Evolutionary conservation across 139 green algal genomes (phyloP), one percentile per base, ranked within the genome.

Genomic region (Coelastrella sp.): DNA sequence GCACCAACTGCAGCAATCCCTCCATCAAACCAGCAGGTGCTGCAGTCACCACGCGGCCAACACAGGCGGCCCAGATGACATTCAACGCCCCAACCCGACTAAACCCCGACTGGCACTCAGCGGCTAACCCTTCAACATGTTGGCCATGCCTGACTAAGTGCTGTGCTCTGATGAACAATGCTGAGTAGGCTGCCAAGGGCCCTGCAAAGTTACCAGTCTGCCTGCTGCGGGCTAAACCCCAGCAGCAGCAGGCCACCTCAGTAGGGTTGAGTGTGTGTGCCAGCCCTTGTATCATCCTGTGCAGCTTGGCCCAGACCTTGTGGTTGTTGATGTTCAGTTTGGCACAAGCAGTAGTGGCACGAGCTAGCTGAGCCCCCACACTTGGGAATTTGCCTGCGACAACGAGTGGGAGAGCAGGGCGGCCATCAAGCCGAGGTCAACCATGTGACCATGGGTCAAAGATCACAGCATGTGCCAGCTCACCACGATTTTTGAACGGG

Each of bases 221-320:
- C 7, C 82, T 17, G 65, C 65, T 78, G 35, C 84, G 66, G 12
- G 84, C 68, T 57, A 88, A 70, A 68, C 84, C 84, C 84, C 84
- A 88, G 19, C 35, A 58, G 27, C 66, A 80, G 8, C 35, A 49
- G 0, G 84, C 66, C 17, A 88, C 68, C 5, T 88, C 84, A 8
- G 20, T 22, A 57, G 66, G 84, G 49, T 70, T 7, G 11, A 88
- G 68, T 7, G 22, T 58, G 68, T 59, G 66, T 58, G 84, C 84
- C 56, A 68, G n/a, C 22, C 25, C 68, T 14, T n/a, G 15, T 17
- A 58, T 68, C 68, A 88, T 88, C 8, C 19, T 56, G 7, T 22
- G 17, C 10, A 88, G 68, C 84, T 80, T 80, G 35, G 7, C 10
- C 84, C 84, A 88, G 20, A 74, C 20, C 15, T 9, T 25, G 22